phyloP scores from a whole-genome alignment of 2,329 filamentous ascomycete species.

The Septoria petroselini region DNA sequence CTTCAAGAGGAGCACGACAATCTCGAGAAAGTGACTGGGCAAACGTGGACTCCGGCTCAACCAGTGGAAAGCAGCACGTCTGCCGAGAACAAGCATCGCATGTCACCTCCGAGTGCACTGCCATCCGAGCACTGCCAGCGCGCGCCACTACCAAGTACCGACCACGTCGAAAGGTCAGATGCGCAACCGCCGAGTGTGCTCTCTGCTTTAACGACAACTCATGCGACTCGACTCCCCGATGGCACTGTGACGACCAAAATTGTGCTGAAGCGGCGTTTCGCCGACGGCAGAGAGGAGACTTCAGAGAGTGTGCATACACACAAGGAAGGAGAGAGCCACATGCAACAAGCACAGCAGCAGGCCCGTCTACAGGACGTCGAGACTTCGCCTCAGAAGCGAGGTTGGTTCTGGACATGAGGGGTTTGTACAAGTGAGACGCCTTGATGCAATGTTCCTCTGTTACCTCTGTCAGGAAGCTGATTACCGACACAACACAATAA shows the following conservation, averaged over 20 bases:
- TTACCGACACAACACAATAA: too few relatives aligned
- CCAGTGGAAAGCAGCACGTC: too few relatives aligned
- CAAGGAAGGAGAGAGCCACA: constrained; percentile 15
- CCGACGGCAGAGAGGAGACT: constrained; percentile 59
- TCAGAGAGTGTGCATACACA: constrained; percentile 53
- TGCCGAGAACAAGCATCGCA: neutral
- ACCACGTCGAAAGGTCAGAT: constrained; percentile 1
- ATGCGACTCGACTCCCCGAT: constrained; percentile 54
- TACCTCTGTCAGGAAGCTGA: too few relatives aligned
- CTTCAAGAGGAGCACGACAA: constrained; percentile 18
- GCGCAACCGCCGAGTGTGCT: constrained; percentile 41
- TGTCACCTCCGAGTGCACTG: too few relatives aligned
- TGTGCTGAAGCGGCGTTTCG: constrained; percentile 57
- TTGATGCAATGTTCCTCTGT: too few relatives aligned
- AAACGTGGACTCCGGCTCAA: neutral
- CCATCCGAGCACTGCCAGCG: neutral
- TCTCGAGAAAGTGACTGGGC: constrained; percentile 9
- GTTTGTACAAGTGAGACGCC: too few relatives aligned
- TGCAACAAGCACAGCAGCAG: constrained; percentile 7
- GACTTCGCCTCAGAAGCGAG: constrained; percentile 25
- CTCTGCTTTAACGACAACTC: constrained; percentile 57
- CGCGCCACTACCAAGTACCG: neutral
- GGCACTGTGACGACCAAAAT: constrained; percentile 58
- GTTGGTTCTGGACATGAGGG: constrained; percentile 41
- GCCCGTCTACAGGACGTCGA: constrained; percentile 6